Base-by-base conservation (phyloP, 345 rosid genomes). In the Boechera retrofracta region DNA sequence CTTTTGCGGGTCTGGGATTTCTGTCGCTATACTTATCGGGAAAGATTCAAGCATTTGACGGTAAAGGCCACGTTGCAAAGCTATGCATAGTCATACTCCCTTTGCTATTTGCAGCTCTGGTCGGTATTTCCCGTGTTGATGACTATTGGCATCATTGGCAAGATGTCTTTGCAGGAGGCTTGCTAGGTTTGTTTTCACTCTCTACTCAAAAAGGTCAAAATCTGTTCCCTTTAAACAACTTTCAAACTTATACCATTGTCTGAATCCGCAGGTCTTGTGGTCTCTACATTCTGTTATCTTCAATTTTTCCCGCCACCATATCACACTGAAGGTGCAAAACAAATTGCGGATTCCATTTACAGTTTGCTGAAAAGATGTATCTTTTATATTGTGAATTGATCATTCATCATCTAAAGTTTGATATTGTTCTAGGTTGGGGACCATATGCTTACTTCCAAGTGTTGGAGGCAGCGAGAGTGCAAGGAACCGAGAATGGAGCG, bases 81-180 rank as follows among this genome's bases (percentile, higher is more conserved):
- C 85, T 91, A 18, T 89, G 92, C 80, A 57, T 89, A 13, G 70
- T 87, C 65, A 68, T 91, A 76, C 81, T 85, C n/a, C 97, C 94
- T 48, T 49, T 91, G 64, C 87, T 91, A 63, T 59, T 75, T 75
- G 92, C 94, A 49, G 69, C 92, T n/a, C 85, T 89, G 58, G 85
- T 91, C 4, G 97, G 88, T 21, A 64, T 89, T 55, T 91, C 97
- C 70, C 89, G 97, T 74, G 91, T 91, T 42, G 94, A 89, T 86
- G 94, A 91, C 79, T 91, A 91, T 79, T 84, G 92, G 94, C 97
- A 91, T 80, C 97, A 91, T 45, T 91, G 97, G 97, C 89, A 84
- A 72, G 97, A 91, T 59, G 92, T 91, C 47, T 91, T 91, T 78
- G 89, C 90, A 32, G 97, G 97, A 51, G 92, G 89, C 74, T 81